Evolutionary conservation across 345 rosid genomes (phyloP).

Genomic region (Luvunga scandens): DNA sequence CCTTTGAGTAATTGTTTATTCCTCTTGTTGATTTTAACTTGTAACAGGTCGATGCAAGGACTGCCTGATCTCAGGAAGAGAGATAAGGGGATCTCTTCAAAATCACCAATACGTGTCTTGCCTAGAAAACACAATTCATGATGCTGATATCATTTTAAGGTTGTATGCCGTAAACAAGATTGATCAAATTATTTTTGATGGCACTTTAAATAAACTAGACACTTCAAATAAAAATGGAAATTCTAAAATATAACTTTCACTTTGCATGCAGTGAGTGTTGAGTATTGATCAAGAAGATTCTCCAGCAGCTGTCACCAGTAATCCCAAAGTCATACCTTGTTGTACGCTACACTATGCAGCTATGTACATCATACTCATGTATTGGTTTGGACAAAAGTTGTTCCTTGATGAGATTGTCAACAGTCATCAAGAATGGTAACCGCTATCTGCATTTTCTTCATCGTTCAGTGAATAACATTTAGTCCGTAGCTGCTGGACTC

Average conservation of each 20-base stretch:
- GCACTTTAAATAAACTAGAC: not conserved
- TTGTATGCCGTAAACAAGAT: constrained; percentile 78
- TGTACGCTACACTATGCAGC: not conserved
- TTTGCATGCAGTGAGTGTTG: not conserved
- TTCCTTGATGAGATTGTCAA: not conserved
- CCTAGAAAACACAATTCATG: constrained; percentile 85
- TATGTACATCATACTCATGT: not conserved
- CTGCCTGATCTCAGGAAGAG: constrained; percentile 66
- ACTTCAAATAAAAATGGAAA: not conserved
- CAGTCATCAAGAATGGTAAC: not conserved
- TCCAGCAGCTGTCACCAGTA: not conserved
- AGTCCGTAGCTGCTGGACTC: not conserved
- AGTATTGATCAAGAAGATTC: not conserved
- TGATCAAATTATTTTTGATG: constrained; percentile 86
- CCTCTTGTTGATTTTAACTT: too few relatives aligned
- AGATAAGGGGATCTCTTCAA: constrained; percentile 24
- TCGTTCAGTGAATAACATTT: too few relatives aligned
- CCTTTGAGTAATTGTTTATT: not conserved
- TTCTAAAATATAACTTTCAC: not conserved
- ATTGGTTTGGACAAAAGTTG: not conserved
- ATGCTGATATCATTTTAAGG: constrained; percentile 91
- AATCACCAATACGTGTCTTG: constrained; percentile 18
- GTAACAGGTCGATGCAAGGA: too few relatives aligned
- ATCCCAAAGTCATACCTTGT: not conserved
- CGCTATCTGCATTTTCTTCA: not conserved